Evolutionary conservation across 306 rosid genomes (phyloP), one percentile per base, ranked within the genome.

Genomic region (Dalbergia cochinchinensis): DNA sequence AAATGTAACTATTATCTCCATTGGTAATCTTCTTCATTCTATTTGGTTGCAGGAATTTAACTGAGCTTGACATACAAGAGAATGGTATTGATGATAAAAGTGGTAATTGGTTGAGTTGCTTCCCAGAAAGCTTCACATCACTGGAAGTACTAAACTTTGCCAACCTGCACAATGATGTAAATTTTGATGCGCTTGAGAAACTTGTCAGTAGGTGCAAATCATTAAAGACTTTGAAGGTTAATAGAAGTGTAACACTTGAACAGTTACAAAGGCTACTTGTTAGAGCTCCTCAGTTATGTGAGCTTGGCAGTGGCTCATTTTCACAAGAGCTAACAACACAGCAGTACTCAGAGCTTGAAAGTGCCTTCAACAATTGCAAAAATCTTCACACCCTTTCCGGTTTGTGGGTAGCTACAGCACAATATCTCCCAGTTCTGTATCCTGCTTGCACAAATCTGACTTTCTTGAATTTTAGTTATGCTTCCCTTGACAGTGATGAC

Each of bases 91-190:
- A 83, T n/a, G 95, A 91, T 74, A 86, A 68, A 80, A 87, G 77
- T 81, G 98, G 94, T 9, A 64, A 82, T 79, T 94, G 98, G 98
- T 85, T 94, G 85, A 90, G 91, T 71, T 89, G 90, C 85, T 94
- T 94, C 85, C 97, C 94, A 4, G 97, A 90, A 57, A 88, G 80
- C 84, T 90, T 89, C 88, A 89, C 93, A 16, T 91, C 95, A 35
- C 69, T 94, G 86, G 97, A 91, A 83, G 84, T 86, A 44, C 84
- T 94, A 63, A 94, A 94, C 86, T 90, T 91, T 71, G 81, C 97
- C 80, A 80, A 78, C 83, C 84, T 94, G 75, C 82, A 82, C 39
- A 85, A 37, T 10, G 91, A 90, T 14, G 88, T 90, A 59, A 86
- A 83, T 65, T 87, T 90, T 26, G 91, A 88, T 51, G 88, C 90